phyloP scores from a whole-genome alignment of 108 stramenopile species.

The Fistulifera solaris region DNA sequence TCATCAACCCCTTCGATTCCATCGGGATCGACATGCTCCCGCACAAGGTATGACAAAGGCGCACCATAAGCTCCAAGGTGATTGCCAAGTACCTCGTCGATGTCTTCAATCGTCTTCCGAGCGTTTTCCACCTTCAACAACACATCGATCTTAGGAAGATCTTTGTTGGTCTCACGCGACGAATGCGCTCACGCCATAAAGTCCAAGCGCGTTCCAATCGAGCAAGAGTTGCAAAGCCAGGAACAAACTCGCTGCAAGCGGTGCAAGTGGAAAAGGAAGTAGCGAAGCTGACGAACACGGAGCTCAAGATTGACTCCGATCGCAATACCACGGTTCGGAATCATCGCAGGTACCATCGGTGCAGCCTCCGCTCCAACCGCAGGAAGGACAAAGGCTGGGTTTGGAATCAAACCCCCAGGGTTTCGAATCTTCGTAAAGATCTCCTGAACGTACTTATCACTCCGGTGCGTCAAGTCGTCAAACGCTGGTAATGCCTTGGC shows the following conservation, averaged over 20 bases:
- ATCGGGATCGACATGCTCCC: not conserved
- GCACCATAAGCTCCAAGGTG: too few species aligned
- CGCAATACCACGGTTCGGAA: not conserved
- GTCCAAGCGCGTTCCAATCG: too few species aligned
- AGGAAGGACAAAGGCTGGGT: too few species aligned
- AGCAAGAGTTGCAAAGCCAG: too few species aligned
- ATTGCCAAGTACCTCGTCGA: too few species aligned
- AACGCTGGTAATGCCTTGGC: not conserved
- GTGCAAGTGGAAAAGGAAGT: too few species aligned
- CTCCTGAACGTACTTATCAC: slow-evolving; percentile 5
- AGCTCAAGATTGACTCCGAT: not conserved
- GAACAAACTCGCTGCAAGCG: too few species aligned
- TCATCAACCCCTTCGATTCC: not conserved
- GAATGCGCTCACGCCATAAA: too few species aligned
- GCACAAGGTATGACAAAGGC: not conserved
- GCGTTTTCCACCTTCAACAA: not conserved
- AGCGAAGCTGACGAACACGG: slow-evolving; percentile 1
- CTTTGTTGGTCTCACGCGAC: not conserved
- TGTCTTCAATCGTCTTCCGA: too few species aligned
- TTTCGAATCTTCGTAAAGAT: slow-evolving; percentile 4
- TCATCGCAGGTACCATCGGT: too few species aligned
- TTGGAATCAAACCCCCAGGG: slow-evolving; percentile 9
- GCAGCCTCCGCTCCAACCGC: too few species aligned
- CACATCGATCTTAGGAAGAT: not conserved
- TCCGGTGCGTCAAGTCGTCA: not conserved